These are phyloP conservation scores for Candida sp. DNA, from an alignment of 1,139 yeast genomes.

Conservation along the genomic window DNA sequence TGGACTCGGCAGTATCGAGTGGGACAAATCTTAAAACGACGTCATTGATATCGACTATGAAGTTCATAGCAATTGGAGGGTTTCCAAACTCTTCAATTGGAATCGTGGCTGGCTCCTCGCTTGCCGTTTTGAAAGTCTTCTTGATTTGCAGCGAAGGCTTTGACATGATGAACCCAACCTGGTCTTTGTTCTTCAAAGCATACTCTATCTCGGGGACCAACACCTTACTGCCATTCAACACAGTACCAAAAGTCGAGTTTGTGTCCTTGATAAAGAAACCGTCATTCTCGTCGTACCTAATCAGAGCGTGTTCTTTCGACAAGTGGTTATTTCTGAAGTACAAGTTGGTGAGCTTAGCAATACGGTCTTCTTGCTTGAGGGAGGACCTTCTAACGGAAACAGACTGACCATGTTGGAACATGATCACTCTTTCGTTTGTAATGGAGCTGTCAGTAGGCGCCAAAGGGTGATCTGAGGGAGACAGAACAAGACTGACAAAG, in stretches of 20 bases:
- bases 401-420: constrained; percentile 19
- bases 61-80: constrained; percentile 29
- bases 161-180: constrained; percentile 35
- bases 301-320: constrained; percentile 30
- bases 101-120: constrained; percentile 13
- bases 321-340: constrained; percentile 35
- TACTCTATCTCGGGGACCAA: constrained; percentile 24
- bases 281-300: constrained; percentile 14
- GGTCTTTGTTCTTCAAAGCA: constrained; percentile 25
- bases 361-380: constrained; percentile 24
- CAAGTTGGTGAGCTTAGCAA: constrained; percentile 30
- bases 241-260: constrained; percentile 46
- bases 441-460: neutral
- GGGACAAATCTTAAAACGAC: constrained; percentile 13
- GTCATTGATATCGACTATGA: constrained; percentile 17
- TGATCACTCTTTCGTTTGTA: constrained; percentile 21
- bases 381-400: constrained; percentile 32
- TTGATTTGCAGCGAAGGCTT: constrained; percentile 29
- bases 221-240: constrained; percentile 26
- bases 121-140: constrained; percentile 16
- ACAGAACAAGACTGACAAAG: neutral
- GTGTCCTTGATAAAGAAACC: constrained; percentile 31
- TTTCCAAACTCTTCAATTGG: constrained; percentile 26
- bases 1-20: neutral
- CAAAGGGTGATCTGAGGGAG: neutral